phyloP scores from a whole-genome alignment of 495 filamentous ascomycete genomes.

The Neurospora sp. region DNA sequence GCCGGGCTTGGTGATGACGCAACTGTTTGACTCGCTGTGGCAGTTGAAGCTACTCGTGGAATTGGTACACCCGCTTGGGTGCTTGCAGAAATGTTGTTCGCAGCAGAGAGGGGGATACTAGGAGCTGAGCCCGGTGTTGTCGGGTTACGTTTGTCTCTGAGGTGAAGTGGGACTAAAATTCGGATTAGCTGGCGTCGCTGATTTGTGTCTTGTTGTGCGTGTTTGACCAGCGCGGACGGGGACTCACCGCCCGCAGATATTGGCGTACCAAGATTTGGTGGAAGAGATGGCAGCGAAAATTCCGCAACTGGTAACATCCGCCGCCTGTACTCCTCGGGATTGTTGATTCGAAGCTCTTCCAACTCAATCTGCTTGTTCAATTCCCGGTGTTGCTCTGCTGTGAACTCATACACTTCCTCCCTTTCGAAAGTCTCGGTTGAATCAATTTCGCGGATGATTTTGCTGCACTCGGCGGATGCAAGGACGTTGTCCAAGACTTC shows the following conservation, averaged over 20 bases:
- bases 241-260: conserved; percentile 8
- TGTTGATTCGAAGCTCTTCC: conserved; percentile 11
- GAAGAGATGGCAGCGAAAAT: not conserved
- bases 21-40: not conserved
- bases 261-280: not conserved
- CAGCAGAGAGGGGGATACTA: not conserved
- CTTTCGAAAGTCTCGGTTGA: conserved; percentile 37
- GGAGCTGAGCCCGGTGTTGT: not conserved
- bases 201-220: not conserved
- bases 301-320: not conserved
- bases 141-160: not conserved
- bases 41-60: not conserved
- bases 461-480: conserved; percentile 1
- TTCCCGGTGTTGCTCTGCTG: conserved; percentile 25
- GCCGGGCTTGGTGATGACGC: not conserved
- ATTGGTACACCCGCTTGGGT: not conserved
- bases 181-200: conserved; percentile 2
- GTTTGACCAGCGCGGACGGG: not conserved
- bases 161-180: conserved; percentile 3
- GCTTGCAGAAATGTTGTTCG: not conserved
- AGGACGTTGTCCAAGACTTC: conserved; percentile 62
- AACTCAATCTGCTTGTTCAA: conserved; percentile 18
- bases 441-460: conserved; percentile 24
- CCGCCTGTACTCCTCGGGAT: conserved; percentile 18
- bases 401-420: conserved; percentile 31